Conservation (phyloP, 78 protist genomes). For the Dictyostelium discoideum region dicty_2.7 NC_007091.3:4041001-4041500, state of each 20-base stretch:
- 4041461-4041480: constrained; percentile 73
- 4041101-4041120: background rate
- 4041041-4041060: background rate
- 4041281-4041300: background rate
- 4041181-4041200: background rate
- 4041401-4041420: constrained; percentile 11
- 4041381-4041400: background rate
- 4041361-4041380: background rate
- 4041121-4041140: too few species aligned
- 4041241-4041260: background rate
- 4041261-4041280: background rate
- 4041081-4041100: too few species aligned
- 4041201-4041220: background rate
- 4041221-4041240: background rate
- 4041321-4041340: background rate
- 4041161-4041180: background rate
- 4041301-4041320: background rate
- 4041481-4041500: constrained; percentile 49
- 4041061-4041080: too few species aligned
- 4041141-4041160: too few species aligned
- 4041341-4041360: background rate
- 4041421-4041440: constrained; percentile 64
- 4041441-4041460: constrained; percentile 19
- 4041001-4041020: background rate
- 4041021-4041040: background rate